These are phyloP conservation scores for Clitocybe nebularis DNA, from an alignment of 1,284 basidiomycete genomes.

Conservation along the genomic window DNA sequence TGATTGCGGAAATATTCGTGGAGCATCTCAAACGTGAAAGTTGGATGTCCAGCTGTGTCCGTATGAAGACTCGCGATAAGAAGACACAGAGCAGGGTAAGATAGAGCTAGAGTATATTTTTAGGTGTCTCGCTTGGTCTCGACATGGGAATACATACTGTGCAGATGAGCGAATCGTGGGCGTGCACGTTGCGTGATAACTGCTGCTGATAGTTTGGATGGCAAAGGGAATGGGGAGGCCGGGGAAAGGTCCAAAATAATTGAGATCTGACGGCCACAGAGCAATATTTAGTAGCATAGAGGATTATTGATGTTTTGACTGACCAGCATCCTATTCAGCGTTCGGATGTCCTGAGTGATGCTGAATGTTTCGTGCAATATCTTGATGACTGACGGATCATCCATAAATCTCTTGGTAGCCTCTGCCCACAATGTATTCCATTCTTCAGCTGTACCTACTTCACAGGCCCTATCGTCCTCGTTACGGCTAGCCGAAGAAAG, in stretches of 20 bases:
- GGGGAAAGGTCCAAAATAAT: no score
- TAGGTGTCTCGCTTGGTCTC: not conserved
- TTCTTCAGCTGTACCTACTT: constrained; percentile 26
- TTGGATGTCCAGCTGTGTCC: constrained; percentile 60
- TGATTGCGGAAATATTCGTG: constrained; percentile 65
- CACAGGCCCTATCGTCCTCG: constrained; percentile 18
- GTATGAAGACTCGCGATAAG: constrained; percentile 68
- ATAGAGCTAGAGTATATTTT: constrained; percentile 40
- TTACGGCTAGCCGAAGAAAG: constrained; percentile 32
- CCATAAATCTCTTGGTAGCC: constrained; percentile 54
- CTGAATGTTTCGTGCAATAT: constrained; percentile 57
- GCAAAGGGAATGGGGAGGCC: constrained; percentile 48
- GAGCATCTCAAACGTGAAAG: constrained; percentile 78
- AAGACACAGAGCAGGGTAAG: constrained; percentile 72
- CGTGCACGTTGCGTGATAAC: constrained; percentile 52
- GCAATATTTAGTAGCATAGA: no score
- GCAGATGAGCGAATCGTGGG: constrained; percentile 43
- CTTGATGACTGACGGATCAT: constrained; percentile 40
- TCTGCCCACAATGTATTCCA: constrained; percentile 58
- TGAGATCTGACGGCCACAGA: no score
- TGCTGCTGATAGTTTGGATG: constrained; percentile 35
- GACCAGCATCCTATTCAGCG: constrained; percentile 67
- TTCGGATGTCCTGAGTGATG: constrained; percentile 64
- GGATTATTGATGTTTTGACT: no score
- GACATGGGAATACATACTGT: constrained; percentile 36